Evolutionary conservation across 1,284 basidiomycete species (phyloP), one percentile per base, ranked within the genome.

Genomic region (Pisolithus thermaeus): DNA sequence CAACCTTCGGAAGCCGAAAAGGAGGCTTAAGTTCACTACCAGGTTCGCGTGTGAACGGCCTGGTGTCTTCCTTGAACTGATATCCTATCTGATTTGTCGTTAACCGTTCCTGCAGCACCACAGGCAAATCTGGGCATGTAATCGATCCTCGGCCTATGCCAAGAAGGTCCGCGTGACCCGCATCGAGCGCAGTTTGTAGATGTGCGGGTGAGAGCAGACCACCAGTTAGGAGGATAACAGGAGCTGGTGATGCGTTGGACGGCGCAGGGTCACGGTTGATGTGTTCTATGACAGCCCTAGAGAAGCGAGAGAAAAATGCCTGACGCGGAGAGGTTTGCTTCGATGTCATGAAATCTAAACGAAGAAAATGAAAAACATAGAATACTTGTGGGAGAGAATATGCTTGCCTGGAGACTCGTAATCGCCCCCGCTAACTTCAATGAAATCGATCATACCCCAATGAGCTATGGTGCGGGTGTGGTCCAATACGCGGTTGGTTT

Each of bases 371-470:
- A 44, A 42, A 14, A 14, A 48, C 16, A 36, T 25, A 25, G 23
- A 12, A 27, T 16, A 43, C 25, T 4, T 8, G 30, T 6, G 22
- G n/a, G 20, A 11, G n/a, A 46, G 41, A 16, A 3, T 12, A 22
- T 2, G 54, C 74, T 46, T 62, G 84, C 88, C 81, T 57, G 89
- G 87, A 25, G 77, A 79, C 64, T 93, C 89, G 60, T 95, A 95
- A 62, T 88, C 86, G 2, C 92, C 92, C 3, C 92, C 92, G 56
- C 86, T 91, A 53, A 95, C 81, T 69, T 94, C 90, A 48, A 95
- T 83, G 64, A 92, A 90, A 66, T 93, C 92, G 1, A 92, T 66
- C 11, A 70, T 69, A 1, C 75, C 74, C 79, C 86, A 89, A 25
- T 69, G 67, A 0, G 84, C 79, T 39, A 95, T 81, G 51, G 76